Percentiles rank a stretch among this genome's conserved stretches.
phyloP scores from a whole-genome alignment of 2,329 filamentous ascomycete genomes.

The Celoporthe dispersa region DNA sequence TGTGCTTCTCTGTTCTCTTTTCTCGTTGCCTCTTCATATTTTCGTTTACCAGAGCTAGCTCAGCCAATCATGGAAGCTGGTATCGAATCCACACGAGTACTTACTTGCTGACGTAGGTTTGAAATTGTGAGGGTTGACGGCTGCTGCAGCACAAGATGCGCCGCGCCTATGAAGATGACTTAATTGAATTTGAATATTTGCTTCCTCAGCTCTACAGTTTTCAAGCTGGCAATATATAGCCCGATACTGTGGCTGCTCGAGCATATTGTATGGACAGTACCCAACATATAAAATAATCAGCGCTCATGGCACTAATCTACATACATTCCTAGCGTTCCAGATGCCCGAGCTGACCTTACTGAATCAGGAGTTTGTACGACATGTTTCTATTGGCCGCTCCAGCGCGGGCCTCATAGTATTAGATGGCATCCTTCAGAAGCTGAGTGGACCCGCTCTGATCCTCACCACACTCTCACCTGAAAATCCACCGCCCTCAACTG shows the following conservation, averaged over 20 bases:
- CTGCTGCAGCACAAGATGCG: background rate
- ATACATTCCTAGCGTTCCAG: too few species aligned
- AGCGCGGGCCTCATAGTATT: background rate
- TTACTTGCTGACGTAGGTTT: too few species aligned
- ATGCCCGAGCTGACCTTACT: too few species aligned
- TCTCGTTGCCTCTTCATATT: too few species aligned
- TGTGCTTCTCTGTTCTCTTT: background rate
- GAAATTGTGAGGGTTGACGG: background rate
- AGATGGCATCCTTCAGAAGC: background rate
- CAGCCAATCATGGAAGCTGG: too few species aligned
- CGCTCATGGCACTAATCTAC: background rate
- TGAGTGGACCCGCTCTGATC: background rate
- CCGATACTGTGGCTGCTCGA: background rate
- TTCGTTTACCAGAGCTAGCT: too few species aligned
- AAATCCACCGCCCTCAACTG: background rate
- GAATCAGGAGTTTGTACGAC: background rate
- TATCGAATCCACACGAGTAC: too few species aligned
- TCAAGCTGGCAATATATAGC: background rate
- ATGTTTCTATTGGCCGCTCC: background rate
- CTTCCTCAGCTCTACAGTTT: background rate
- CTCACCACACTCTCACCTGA: background rate
- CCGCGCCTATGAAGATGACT: conserved; percentile 2
- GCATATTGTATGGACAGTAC: background rate
- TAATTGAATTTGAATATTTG: too few species aligned
- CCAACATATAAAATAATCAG: background rate